Evolutionary conservation across 371 early-diverging fungal species (phyloP).

Genomic region (Mucor lusitanicus): DNA sequence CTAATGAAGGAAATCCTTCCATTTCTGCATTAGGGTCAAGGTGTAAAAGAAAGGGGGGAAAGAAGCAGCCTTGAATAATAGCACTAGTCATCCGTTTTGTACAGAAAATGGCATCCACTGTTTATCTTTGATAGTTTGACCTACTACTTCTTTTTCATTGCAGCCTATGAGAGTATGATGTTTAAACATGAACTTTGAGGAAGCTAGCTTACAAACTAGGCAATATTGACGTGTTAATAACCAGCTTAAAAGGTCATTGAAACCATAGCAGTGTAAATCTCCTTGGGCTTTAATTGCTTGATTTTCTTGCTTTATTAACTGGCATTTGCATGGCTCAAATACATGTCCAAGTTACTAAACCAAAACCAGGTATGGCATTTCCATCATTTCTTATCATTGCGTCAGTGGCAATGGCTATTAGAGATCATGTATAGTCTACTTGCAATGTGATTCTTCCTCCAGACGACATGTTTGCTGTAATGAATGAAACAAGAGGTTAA

Average conservation of each 20-base stretch:
- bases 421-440: not conserved
- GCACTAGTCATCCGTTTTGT: no score
- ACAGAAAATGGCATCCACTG: no score
- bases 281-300: constrained; percentile 29
- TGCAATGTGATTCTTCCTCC: not conserved
- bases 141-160: constrained; percentile 65
- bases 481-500: not conserved
- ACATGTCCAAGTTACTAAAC: not conserved
- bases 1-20: no score
- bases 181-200: not conserved
- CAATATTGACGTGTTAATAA: constrained; percentile 58
- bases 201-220: constrained; percentile 34
- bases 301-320: not conserved
- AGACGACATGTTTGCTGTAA: not conserved
- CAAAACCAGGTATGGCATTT: not conserved
- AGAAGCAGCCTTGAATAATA: no score
- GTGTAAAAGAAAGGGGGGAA: no score
- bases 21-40: no score
- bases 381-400: not conserved
- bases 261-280: constrained; percentile 41
- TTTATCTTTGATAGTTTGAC: constrained; percentile 55
- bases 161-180: constrained; percentile 35
- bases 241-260: constrained; percentile 38
- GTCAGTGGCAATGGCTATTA: not conserved
- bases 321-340: not conserved